Percentiles rank a stretch among this genome's conserved stretches.
Conservation (phyloP, 495 filamentous ascomycete genomes). For the Usnea hakonensis region DNA sequence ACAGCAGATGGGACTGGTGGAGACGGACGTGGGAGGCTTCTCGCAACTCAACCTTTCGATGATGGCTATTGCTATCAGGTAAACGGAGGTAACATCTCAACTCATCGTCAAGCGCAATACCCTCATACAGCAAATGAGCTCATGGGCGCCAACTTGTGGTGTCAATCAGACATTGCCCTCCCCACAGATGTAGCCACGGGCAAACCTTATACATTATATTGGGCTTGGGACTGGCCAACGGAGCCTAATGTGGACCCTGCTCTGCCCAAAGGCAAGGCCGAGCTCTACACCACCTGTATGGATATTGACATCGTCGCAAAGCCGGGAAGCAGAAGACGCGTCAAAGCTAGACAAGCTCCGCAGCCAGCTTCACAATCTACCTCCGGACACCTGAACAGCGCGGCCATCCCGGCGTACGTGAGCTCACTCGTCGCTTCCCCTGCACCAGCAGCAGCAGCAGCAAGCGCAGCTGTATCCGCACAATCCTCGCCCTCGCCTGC, state of each 20-base stretch:
- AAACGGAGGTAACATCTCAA: conserved; percentile 45
- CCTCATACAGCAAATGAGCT: conserved; percentile 36
- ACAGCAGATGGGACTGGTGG: conserved; percentile 68
- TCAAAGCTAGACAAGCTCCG: conserved; percentile 8
- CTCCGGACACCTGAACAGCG: neutral
- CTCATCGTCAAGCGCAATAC: conserved; percentile 43
- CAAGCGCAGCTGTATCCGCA: conserved; percentile 1
- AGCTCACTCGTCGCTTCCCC: neutral
- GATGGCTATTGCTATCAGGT: conserved; percentile 78
- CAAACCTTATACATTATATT: conserved; percentile 66
- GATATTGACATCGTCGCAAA: conserved; percentile 55
- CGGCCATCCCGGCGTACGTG: conserved; percentile 11
- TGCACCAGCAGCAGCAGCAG: conserved; percentile 7
- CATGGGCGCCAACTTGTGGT: conserved; percentile 54
- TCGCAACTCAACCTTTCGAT: conserved; percentile 69
- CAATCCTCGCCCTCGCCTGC: neutral
- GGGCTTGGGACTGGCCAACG: conserved; percentile 89
- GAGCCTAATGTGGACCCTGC: conserved; percentile 36
- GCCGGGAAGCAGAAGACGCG: conserved; percentile 7
- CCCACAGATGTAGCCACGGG: conserved; percentile 49
- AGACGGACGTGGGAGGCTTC: conserved; percentile 61
- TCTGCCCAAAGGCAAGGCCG: conserved; percentile 47
- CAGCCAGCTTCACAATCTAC: neutral
- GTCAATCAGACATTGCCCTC: conserved; percentile 68
- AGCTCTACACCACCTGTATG: conserved; percentile 77